Evolutionary conservation across 306 rosid species (phyloP), one percentile per base, ranked within the genome.

Genomic region (Citrullus colocynthis): DNA sequence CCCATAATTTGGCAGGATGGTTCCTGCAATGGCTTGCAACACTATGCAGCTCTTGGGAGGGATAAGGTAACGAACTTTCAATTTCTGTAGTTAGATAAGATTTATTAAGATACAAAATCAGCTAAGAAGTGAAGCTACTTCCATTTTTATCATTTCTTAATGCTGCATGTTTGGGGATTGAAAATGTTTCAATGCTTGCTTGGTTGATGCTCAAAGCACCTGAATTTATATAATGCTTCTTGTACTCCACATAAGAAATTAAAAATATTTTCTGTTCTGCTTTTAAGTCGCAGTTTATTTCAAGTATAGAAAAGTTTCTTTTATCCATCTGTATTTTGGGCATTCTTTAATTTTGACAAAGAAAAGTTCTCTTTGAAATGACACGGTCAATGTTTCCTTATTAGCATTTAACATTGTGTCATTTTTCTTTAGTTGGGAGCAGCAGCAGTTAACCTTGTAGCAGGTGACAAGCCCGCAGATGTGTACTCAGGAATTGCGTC

Each of bases 11-110:
- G 75, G 87, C 81, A 95, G 99, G 99, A 95, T 90, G 99, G 99
- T 85, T 95, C 99, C 6, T 95, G 99, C 86, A 95, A 95, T 89
- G 99, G 99, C 82, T 87, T 95, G 86, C 99, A 95, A 81, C 99
- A 95, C 80, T 95, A 95, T 84, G 99, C 99, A 61, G 97, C 99
- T 51, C 96, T 95, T 70, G 99, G 99, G 49, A 92, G 99, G 89
- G 99, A 95, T 89, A 90, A 85, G 97, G 99, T 95, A 90, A 61
- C 51, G 30, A 69, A 51, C 67, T 78, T 66, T 70, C 77, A 49
- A 80, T 72, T 72, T 78, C 51, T 65, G 28, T 30, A 45, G 62
- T 9, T 59, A n/a, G 76, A 49, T 51, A 24, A 28, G 28, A 24
- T 24, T 24, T 13, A 28, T 28, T 67, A 72, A 45, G 59, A 49